Evolutionary conservation across 805 yeast genomes (phyloP).

Genomic region (Kurtzmaniella fragi): DNA sequence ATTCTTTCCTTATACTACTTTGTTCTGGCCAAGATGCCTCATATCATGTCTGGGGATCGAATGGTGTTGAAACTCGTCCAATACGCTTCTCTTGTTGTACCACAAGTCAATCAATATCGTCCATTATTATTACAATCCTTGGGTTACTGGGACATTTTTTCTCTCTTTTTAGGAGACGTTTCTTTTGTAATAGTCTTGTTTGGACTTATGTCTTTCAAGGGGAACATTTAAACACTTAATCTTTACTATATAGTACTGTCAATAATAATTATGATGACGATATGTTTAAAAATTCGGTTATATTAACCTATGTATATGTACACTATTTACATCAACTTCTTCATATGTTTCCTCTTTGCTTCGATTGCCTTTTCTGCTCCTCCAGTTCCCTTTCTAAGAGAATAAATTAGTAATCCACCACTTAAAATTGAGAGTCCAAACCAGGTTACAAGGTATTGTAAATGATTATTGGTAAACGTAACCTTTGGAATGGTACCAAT

Average conservation of each 20-base stretch:
- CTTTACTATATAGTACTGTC: background rate
- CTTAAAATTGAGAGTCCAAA: conserved; percentile 79
- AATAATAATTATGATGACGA: no score
- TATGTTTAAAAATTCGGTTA: no score
- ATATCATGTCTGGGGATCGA: conserved; percentile 20
- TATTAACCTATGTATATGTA: background rate
- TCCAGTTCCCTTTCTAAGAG: conserved; percentile 24
- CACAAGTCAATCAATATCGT: conserved; percentile 24
- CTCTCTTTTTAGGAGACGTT: conserved; percentile 33
- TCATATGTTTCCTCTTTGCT: conserved; percentile 36
- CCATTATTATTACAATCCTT: conserved; percentile 22
- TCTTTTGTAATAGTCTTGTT: conserved; percentile 32
- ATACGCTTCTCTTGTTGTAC: conserved; percentile 31
- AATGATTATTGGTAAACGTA: conserved; percentile 80
- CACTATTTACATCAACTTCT: conserved; percentile 7
- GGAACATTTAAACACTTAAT: background rate
- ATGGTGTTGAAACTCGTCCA: conserved; percentile 22
- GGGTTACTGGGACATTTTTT: conserved; percentile 33
- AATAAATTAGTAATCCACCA: conserved; percentile 51
- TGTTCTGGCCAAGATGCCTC: conserved; percentile 19
- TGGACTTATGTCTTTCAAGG: conserved; percentile 15
- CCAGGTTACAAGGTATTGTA: conserved; percentile 94
- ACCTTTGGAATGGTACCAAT: conserved; percentile 78
- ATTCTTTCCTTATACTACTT: conserved; percentile 30
- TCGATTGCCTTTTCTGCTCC: conserved; percentile 37